These are phyloP conservation scores for Starmera dryadoides DNA, from an alignment of 805 yeast genomes.

Conservation along the genomic window DNA sequence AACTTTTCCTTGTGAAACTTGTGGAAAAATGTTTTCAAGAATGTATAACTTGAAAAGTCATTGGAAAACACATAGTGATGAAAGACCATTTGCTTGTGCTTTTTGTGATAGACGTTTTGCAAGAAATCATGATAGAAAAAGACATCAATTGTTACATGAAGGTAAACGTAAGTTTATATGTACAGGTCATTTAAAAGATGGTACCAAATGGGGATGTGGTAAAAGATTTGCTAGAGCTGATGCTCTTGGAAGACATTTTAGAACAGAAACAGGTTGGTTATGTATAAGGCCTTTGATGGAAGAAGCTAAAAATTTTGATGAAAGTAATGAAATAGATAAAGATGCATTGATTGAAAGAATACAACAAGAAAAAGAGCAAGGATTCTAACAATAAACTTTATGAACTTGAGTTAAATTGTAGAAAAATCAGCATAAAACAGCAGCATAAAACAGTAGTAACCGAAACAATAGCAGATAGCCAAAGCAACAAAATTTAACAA, in stretches of 20 bases:
- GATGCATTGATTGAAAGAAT: neutral
- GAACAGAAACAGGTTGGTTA: conserved; percentile 67
- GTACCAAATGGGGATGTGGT: conserved; percentile 69
- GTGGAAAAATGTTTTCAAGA: conserved; percentile 69
- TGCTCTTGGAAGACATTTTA: conserved; percentile 68
- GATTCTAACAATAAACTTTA: conserved; percentile 5
- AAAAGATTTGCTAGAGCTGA: conserved; percentile 70
- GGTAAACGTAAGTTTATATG: conserved; percentile 68
- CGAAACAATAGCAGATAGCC: too few species aligned
- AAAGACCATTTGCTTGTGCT: conserved; percentile 61
- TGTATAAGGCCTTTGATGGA: conserved; percentile 62
- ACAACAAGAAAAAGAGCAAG: neutral
- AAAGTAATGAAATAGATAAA: conserved; percentile 8
- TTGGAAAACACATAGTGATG: conserved; percentile 68
- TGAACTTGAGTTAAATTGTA: conserved; percentile 2
- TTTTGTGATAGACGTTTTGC: conserved; percentile 66
- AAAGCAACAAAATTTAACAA: too few species aligned
- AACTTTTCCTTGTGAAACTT: conserved; percentile 46
- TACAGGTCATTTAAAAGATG: conserved; percentile 51
- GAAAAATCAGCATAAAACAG: too few species aligned
- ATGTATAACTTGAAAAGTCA: conserved; percentile 80
- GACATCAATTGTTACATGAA: conserved; percentile 71
- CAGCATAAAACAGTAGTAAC: too few species aligned
- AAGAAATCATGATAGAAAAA: conserved; percentile 66
- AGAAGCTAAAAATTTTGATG: conserved; percentile 42